Evolutionary conservation across 257 asterid genomes (phyloP).

Genomic region (Fraxinus cuspidata): DNA sequence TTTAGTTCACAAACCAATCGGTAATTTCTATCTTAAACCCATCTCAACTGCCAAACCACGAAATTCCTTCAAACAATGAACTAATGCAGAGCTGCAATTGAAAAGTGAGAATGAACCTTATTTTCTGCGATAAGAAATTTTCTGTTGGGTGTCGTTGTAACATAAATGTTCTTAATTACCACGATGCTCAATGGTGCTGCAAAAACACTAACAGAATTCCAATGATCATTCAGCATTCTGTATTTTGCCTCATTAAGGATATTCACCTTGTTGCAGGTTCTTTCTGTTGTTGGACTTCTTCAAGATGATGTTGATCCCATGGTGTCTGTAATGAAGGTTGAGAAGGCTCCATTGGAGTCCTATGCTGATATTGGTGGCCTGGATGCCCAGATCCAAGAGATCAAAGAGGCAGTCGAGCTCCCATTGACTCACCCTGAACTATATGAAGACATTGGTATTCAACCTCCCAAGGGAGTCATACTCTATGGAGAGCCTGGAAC

Average conservation of each 20-base stretch:
- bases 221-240: neutral
- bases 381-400: slow-evolving; percentile 60
- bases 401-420: slow-evolving; percentile 60
- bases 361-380: slow-evolving; percentile 72
- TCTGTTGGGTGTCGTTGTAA: no score
- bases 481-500: slow-evolving; percentile 92
- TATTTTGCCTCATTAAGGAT: neutral
- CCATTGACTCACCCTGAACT: slow-evolving; percentile 58
- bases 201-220: neutral
- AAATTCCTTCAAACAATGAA: no score
- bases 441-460: slow-evolving; percentile 55
- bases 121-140: no score
- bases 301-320: slow-evolving; percentile 95
- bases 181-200: no score
- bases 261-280: slow-evolving; percentile 56
- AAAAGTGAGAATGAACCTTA: no score
- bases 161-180: no score
- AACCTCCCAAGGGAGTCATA: slow-evolving; percentile 61
- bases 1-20: no score
- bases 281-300: slow-evolving; percentile 91
- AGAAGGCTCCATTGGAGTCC: slow-evolving; percentile 95
- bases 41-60: no score
- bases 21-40: no score
- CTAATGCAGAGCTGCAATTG: no score
- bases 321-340: slow-evolving; percentile 99